phyloP scores from a whole-genome alignment of 2,329 filamentous ascomycete species.

The Ceratocystis variospora region DNA sequence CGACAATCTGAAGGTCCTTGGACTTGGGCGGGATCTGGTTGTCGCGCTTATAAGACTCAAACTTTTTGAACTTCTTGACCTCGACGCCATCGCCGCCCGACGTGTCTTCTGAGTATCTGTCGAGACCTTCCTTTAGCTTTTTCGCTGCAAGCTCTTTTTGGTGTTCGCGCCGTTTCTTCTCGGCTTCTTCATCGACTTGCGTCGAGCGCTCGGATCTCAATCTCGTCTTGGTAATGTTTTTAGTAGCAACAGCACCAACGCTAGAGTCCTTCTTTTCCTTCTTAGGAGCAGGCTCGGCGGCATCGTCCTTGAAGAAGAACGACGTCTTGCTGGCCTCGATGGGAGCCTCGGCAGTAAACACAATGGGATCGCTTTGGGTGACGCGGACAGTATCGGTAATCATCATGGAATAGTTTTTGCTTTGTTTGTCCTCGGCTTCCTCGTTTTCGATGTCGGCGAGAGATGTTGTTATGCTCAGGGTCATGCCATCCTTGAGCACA shows the following conservation, averaged over 20 bases:
- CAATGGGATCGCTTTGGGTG: slow-evolving; percentile 58
- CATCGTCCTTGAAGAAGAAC: slow-evolving; percentile 97
- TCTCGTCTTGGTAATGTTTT: slow-evolving; percentile 90
- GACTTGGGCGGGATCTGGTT: slow-evolving; percentile 78
- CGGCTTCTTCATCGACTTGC: slow-evolving; percentile 77
- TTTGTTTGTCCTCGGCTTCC: slow-evolving; percentile 76
- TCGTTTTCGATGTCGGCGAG: slow-evolving; percentile 82
- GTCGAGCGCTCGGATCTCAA: slow-evolving; percentile 81
- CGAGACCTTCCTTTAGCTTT: slow-evolving; percentile 80
- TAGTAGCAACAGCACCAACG: slow-evolving; percentile 76
- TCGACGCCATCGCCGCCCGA: slow-evolving; percentile 77
- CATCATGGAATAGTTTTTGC: slow-evolving; percentile 75
- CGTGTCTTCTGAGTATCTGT: slow-evolving; percentile 72
- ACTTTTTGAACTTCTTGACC: slow-evolving; percentile 96
- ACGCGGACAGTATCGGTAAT: slow-evolving; percentile 91
- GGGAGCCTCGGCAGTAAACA: slow-evolving; percentile 88
- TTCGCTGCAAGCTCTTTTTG: slow-evolving; percentile 77
- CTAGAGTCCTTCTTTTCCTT: slow-evolving; percentile 76
- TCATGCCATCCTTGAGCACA: slow-evolving; percentile 90
- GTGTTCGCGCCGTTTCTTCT: slow-evolving; percentile 75
- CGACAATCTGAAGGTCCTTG: slow-evolving; percentile 74
- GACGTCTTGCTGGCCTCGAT: slow-evolving; percentile 87
- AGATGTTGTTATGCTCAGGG: slow-evolving; percentile 76
- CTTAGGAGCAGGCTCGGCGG: slow-evolving; percentile 72
- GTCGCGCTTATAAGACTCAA: slow-evolving; percentile 97